A percentile compares a stretch with the other conserved stretches of the same genome.
Evolutionary conservation across 495 filamentous ascomycete species (phyloP).

Genomic region (Lophiostoma macrostomum): DNA sequence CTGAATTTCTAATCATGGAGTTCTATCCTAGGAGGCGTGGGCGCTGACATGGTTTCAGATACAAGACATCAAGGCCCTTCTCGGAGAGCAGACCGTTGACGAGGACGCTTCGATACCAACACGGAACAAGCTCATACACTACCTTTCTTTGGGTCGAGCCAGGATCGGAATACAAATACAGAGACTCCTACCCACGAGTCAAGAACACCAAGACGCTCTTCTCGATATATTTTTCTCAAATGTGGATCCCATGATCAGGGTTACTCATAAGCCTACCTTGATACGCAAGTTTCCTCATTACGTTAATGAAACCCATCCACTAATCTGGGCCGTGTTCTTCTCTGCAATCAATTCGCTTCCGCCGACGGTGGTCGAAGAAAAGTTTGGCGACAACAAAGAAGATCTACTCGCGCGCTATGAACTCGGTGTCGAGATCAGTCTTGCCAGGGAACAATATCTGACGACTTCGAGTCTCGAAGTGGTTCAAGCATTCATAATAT

Average conservation of each 20-base stretch:
- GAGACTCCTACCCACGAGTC: constrained; percentile 17
- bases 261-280: constrained; percentile 29
- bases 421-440: constrained; percentile 26
- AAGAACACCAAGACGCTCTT: constrained; percentile 24
- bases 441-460: constrained; percentile 29
- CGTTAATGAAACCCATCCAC: constrained; percentile 15
- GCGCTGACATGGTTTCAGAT: too few relatives aligned
- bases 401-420: constrained; percentile 19
- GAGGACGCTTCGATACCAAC: constrained; percentile 16
- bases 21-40: too few relatives aligned
- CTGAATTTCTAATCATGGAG: too few relatives aligned
- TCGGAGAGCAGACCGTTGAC: constrained; percentile 9
- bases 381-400: constrained; percentile 28
- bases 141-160: constrained; percentile 22
- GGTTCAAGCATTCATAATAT: constrained; percentile 29
- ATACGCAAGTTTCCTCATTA: constrained; percentile 19
- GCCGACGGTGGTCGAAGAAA: constrained; percentile 14
- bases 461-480: constrained; percentile 30
- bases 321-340: constrained; percentile 31
- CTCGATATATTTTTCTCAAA: constrained; percentile 27
- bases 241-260: constrained; percentile 30
- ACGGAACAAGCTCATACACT: constrained; percentile 14
- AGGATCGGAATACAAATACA: constrained; percentile 11
- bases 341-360: constrained; percentile 23
- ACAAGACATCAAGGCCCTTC: constrained; percentile 34